Evolutionary conservation across 108 stramenopile genomes (phyloP).

Genomic region (Cyclotella cryptica): DNA sequence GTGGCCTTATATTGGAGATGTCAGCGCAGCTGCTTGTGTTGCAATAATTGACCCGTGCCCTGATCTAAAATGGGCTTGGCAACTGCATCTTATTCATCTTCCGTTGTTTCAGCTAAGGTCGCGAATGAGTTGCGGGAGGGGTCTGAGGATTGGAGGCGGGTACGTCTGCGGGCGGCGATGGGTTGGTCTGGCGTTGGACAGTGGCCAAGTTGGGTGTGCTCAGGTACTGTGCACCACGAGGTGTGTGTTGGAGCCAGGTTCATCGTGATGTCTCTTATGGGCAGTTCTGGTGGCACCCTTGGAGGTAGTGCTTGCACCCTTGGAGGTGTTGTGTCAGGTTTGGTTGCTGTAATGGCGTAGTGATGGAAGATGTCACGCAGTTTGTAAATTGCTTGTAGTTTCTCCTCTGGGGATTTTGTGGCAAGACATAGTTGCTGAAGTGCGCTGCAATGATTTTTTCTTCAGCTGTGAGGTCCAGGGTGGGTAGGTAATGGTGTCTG

Average conservation of each 20-base stretch:
- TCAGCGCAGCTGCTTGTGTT: background rate
- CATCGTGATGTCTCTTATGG: background rate
- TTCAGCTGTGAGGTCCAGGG: background rate
- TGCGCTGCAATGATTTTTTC: background rate
- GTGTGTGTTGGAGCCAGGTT: too few relatives aligned
- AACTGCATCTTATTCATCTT: background rate
- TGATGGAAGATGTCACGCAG: background rate
- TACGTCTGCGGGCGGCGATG: too few relatives aligned
- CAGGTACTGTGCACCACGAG: too few relatives aligned
- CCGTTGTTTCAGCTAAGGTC: too few relatives aligned
- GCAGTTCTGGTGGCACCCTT: background rate
- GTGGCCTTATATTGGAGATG: background rate
- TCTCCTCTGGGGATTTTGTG: background rate
- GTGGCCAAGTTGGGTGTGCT: too few relatives aligned
- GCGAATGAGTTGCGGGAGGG: too few relatives aligned
- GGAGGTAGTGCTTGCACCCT: background rate
- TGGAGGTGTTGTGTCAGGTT: background rate
- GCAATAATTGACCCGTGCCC: background rate
- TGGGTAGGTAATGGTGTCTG: constrained; percentile 2
- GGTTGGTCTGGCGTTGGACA: too few relatives aligned
- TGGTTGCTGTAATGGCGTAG: background rate
- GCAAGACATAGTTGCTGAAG: background rate
- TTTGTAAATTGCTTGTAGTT: background rate
- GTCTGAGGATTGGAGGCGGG: too few relatives aligned
- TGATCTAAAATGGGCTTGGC: background rate